A percentile compares a stretch with the other conserved stretches of the same genome.
These are phyloP conservation scores for Penicillium cosmopolitanum DNA, from an alignment of 495 filamentous ascomycete species.

Conservation along the genomic window DNA sequence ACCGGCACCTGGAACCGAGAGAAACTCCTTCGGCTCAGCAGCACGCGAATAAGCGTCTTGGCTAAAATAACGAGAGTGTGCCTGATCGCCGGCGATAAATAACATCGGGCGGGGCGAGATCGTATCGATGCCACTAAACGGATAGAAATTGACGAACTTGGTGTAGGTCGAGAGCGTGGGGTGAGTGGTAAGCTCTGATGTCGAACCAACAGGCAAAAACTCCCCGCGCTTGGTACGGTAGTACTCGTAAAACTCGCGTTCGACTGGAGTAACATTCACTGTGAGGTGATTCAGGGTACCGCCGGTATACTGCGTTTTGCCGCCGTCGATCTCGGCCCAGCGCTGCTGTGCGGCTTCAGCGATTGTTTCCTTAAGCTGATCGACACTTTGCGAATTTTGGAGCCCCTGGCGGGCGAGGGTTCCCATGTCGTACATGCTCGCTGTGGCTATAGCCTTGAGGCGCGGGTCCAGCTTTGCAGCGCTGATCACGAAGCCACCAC, in stretches of 20 bases:
- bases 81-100: conserved; percentile 32
- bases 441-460: conserved; percentile 42
- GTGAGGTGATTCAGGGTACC: conserved; percentile 24
- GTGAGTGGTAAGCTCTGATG: conserved; percentile 24
- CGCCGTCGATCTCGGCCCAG: conserved; percentile 27
- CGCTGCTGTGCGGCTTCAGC: conserved; percentile 26
- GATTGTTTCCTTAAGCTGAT: conserved; percentile 21
- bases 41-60: conserved; percentile 32
- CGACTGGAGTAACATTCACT: conserved; percentile 13
- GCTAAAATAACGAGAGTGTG: conserved; percentile 33
- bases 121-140: conserved; percentile 28
- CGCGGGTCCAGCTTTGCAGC: conserved; percentile 47
- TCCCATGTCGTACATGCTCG: conserved; percentile 40
- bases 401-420: conserved; percentile 22
- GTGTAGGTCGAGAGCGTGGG: conserved; percentile 25
- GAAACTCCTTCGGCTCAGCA: conserved; percentile 31
- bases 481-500: conserved; percentile 37
- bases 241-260: conserved; percentile 32
- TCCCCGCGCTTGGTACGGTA: conserved; percentile 31
- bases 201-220: conserved; percentile 21
- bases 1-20: conserved; percentile 27
- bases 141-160: conserved; percentile 35
- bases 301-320: conserved; percentile 18
- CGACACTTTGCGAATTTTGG: conserved; percentile 18
- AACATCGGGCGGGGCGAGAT: conserved; percentile 35